These are phyloP conservation scores for Volvox reticuliferus DNA, from an alignment of 139 green algal species.

Conservation along the genomic window DNA sequence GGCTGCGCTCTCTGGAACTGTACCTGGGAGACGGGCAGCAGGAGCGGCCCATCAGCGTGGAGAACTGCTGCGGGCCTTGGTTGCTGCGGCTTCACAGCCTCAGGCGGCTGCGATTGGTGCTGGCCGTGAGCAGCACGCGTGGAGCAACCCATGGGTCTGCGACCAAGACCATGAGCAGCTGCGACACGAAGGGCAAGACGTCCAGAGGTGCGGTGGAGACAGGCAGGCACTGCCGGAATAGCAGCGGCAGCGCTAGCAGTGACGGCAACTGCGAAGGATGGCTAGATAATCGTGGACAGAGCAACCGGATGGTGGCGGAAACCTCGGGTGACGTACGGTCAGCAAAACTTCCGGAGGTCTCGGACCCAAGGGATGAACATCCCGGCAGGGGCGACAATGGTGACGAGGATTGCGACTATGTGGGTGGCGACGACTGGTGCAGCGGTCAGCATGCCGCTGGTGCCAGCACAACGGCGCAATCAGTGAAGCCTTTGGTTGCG, in stretches of 20 bases:
- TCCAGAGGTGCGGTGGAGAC: not conserved
- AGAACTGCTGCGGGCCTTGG: not conserved
- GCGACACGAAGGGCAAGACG: too few relatives aligned
- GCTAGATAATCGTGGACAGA: not conserved
- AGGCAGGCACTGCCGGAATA: not conserved
- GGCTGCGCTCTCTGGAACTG: slow-evolving; percentile 34
- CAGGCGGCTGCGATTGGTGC: slow-evolving; percentile 30
- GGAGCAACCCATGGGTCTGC: not conserved
- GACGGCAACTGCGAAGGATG: not conserved
- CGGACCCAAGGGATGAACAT: too few relatives aligned
- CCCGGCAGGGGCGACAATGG: too few relatives aligned
- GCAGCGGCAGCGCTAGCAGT: not conserved
- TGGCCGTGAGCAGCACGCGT: not conserved
- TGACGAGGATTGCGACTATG: not conserved
- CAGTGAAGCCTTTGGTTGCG: not conserved
- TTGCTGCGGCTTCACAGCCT: not conserved
- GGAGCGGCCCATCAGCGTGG: not conserved
- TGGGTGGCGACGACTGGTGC: not conserved
- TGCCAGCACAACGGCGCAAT: not conserved
- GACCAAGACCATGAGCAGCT: not conserved
- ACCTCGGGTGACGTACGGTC: not conserved
- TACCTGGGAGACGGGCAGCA: not conserved
- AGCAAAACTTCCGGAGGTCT: not conserved
- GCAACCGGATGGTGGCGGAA: not conserved
- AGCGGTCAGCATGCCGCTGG: not conserved